phyloP scores from a whole-genome alignment of 495 filamentous ascomycete genomes.

The Penicillium subrubescens region DNA sequence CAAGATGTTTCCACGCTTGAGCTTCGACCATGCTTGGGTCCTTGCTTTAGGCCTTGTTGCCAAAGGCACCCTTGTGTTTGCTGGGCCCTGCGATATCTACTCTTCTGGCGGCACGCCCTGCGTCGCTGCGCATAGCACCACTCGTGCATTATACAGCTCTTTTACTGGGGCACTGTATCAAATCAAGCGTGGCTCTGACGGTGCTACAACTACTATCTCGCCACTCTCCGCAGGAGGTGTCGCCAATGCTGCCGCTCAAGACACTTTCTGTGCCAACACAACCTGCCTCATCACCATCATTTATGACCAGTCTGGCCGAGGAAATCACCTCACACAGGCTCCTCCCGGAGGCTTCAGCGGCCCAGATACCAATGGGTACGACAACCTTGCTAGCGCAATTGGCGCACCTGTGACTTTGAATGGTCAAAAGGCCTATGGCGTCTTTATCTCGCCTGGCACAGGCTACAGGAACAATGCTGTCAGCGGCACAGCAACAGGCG shows the following conservation, averaged over 20 bases:
- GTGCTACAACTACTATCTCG: slow-evolving; percentile 44
- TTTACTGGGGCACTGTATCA: slow-evolving; percentile 58
- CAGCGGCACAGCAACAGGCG: slow-evolving; percentile 53
- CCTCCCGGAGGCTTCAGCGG: slow-evolving; percentile 55
- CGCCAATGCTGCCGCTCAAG: slow-evolving; percentile 57
- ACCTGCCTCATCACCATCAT: slow-evolving; percentile 61
- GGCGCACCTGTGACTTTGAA: slow-evolving; percentile 61
- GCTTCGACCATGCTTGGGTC: slow-evolving; percentile 31
- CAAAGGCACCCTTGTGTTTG: slow-evolving; percentile 43
- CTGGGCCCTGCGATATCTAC: slow-evolving; percentile 61
- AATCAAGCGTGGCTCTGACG: slow-evolving; percentile 54
- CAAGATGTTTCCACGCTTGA: slow-evolving; percentile 42
- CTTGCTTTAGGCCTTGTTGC: slow-evolving; percentile 44
- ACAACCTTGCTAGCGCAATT: slow-evolving; percentile 55
- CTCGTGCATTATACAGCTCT: slow-evolving; percentile 56
- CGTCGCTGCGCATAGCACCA: slow-evolving; percentile 61
- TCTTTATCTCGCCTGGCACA: slow-evolving; percentile 57
- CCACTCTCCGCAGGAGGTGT: slow-evolving; percentile 56
- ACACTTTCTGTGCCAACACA: slow-evolving; percentile 57
- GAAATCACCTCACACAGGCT: slow-evolving; percentile 60
- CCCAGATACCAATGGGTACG: slow-evolving; percentile 55
- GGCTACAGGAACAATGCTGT: slow-evolving; percentile 57
- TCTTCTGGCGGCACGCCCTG: slow-evolving; percentile 53
- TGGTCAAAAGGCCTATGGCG: slow-evolving; percentile 60
- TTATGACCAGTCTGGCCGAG: slow-evolving; percentile 61